Evolutionary conservation across 192 early-diverging fungal genomes (phyloP).

Genomic region (Entophlyctis helioformis): DNA sequence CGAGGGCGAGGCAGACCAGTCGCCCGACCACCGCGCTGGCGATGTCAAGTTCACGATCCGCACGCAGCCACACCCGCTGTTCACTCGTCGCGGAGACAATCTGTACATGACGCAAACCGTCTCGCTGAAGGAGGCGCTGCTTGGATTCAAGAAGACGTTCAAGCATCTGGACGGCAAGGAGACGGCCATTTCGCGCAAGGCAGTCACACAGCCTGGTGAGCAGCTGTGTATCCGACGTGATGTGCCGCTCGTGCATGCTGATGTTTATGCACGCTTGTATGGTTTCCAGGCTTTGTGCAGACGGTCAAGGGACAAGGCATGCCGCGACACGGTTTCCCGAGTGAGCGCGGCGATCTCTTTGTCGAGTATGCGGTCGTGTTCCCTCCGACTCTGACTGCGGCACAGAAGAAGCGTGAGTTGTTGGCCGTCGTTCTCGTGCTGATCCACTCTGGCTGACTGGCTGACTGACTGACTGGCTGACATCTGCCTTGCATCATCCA

Average conservation of each 20-base stretch:
- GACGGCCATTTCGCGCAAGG: constrained; percentile 30
- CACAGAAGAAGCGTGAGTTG: constrained; percentile 19
- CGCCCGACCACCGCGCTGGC: constrained; percentile 79
- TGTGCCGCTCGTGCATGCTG: no score
- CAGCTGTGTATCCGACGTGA: no score
- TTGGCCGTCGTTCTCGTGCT: no score
- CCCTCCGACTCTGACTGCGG: constrained; percentile 43
- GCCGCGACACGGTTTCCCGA: constrained; percentile 51
- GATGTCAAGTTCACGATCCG: constrained; percentile 70
- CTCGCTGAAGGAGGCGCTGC: constrained; percentile 62
- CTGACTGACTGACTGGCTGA: no score
- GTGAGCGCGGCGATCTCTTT: constrained; percentile 65
- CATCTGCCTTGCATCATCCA: no score
- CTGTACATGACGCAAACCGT: constrained; percentile 68
- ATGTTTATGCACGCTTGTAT: no score
- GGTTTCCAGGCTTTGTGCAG: constrained; percentile 60
- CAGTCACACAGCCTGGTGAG: constrained; percentile 48
- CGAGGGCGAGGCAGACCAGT: constrained; percentile 84
- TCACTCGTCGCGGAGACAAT: constrained; percentile 63
- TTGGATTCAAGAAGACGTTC: constrained; percentile 66
- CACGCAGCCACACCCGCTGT: constrained; percentile 58
- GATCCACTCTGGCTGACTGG: no score
- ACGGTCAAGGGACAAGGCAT: constrained; percentile 75
- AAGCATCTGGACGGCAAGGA: constrained; percentile 62
- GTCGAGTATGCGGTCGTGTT: constrained; percentile 81